These are phyloP conservation scores for Colletotrichum sojae DNA, from an alignment of 2,329 filamentous ascomycete species.

Conservation along the genomic window DNA sequence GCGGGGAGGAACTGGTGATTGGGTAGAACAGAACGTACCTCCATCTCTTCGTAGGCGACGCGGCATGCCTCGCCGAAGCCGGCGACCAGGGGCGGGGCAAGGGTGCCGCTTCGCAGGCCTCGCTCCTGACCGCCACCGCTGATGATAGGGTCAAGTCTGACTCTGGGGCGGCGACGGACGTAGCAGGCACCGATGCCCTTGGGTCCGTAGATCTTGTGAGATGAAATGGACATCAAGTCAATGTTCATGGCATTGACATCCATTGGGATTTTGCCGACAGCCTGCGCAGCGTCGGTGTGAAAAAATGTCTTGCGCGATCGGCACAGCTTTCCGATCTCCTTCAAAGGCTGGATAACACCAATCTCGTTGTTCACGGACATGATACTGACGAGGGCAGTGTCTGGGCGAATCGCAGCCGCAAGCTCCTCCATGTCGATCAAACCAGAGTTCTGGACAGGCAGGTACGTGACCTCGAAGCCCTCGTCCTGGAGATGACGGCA, in stretches of 20 bases:
- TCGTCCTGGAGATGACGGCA: conserved; percentile 97
- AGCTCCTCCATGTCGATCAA: conserved; percentile 87
- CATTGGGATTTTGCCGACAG: conserved; percentile 97
- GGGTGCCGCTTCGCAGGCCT: conserved; percentile 92
- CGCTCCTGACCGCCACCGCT: conserved; percentile 96
- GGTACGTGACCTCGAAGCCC: conserved; percentile 96
- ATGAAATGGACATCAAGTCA: conserved; percentile 98
- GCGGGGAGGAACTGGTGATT: conserved; percentile 28
- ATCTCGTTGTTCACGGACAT: conserved; percentile 99
- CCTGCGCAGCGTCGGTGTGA: conserved; percentile 96
- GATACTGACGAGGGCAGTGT: conserved; percentile 93
- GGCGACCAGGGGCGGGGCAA: conserved; percentile 89
- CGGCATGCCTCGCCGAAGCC: conserved; percentile 97
- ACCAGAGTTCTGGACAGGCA: conserved; percentile 91
- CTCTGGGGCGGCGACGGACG: conserved; percentile 90
- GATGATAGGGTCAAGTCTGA: conserved; percentile 96
- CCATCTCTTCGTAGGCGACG: conserved; percentile 90
- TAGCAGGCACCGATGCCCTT: conserved; percentile 98
- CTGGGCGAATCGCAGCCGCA: conserved; percentile 89
- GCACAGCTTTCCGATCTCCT: conserved; percentile 93
- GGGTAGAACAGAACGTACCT: conserved; percentile 72
- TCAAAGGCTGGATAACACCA: conserved; percentile 96
- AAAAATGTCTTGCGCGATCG: conserved; percentile 95
- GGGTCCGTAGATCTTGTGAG: conserved; percentile 98
- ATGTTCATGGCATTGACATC: conserved; percentile 99